Evolutionary conservation across 1,284 basidiomycete genomes (phyloP), one percentile per base, ranked within the genome.

Genomic region (Naganishia sp.): DNA sequence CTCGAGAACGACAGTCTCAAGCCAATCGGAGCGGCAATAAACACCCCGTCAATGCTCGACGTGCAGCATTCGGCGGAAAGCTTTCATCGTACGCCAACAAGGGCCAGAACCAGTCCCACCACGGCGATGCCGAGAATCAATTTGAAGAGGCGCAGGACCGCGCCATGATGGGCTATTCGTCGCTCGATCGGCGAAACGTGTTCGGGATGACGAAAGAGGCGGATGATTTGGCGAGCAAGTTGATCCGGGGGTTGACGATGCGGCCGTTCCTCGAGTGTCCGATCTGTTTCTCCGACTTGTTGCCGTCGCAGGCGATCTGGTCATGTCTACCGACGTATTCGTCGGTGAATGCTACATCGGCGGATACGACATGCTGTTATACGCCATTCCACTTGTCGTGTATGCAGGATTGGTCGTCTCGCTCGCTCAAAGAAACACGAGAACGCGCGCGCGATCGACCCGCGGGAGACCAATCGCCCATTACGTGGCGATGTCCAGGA

Each of bases 391-490:
- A 80, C 63, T 68, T 77, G 28, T 68, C 69, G 45, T 80, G 79
- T 72, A 87, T 90, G 50, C 90, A 88, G 72, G 90, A 90, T 63
- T 89, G 89, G 69, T 90, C 92, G 0, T 90, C 87, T 83, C 81
- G 85, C 1, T 87, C 86, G 2, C 80, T 92, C 67, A 88, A 88
- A 1, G 89, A 92, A 55, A 71, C 71, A 68, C 45, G 66, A 46
- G 63, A 69, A 51, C 53, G 70, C 42, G 55, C 82, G 35, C 82
- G 82, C 57, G 82, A 82, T 35, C 72, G 76, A 57, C 75, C 79
- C 32, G 74, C 70, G 3, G 47, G 43, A 10, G 65, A 69, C n/a
- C 47, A 52, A 31, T 35, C 58, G 3, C 58, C 60, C 2, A 42
- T 69, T 13, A 69, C 68, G 73, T 94, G 92, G 92, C 82, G 88